Percentiles rank a stretch among this genome's conserved stretches.
Evolutionary conservation across 257 asterid genomes (phyloP).

Genomic region (Solanum verrucosum): DNA sequence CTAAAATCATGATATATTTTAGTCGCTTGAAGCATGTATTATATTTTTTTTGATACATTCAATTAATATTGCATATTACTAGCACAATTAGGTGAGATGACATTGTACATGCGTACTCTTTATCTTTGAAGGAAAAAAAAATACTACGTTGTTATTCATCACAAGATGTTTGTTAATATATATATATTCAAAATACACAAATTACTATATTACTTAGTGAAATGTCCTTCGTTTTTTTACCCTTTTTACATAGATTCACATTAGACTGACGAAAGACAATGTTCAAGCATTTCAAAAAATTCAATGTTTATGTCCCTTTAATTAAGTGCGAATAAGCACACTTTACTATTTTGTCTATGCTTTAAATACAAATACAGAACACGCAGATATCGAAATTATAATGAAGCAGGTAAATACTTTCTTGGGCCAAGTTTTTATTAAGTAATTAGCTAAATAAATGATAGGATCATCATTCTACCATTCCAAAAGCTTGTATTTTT

Average conservation of each 20-base stretch:
- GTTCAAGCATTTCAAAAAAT: not conserved
- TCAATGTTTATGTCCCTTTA: not conserved
- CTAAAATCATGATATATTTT: not conserved
- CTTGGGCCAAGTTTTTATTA: not conserved
- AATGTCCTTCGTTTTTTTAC: not conserved
- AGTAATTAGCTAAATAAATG: not conserved
- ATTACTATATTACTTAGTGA: not conserved
- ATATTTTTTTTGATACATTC: not conserved
- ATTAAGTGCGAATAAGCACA: not conserved
- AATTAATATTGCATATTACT: too few species aligned
- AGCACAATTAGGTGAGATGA: not conserved
- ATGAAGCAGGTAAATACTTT: too few species aligned
- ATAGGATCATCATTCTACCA: not conserved
- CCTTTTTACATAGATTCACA: too few species aligned
- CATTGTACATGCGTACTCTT: not conserved
- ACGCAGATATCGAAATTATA: too few species aligned
- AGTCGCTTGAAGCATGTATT: not conserved
- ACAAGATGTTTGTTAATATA: not conserved
- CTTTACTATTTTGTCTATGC: too few species aligned
- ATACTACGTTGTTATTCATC: not conserved
- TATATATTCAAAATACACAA: not conserved
- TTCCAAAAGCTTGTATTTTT: not conserved
- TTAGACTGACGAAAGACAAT: not conserved
- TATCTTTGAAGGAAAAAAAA: too few species aligned
- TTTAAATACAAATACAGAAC: too few species aligned